These are phyloP conservation scores for Microthlaspi erraticum DNA, from an alignment of 345 rosid genomes.

Conservation along the genomic window DNA sequence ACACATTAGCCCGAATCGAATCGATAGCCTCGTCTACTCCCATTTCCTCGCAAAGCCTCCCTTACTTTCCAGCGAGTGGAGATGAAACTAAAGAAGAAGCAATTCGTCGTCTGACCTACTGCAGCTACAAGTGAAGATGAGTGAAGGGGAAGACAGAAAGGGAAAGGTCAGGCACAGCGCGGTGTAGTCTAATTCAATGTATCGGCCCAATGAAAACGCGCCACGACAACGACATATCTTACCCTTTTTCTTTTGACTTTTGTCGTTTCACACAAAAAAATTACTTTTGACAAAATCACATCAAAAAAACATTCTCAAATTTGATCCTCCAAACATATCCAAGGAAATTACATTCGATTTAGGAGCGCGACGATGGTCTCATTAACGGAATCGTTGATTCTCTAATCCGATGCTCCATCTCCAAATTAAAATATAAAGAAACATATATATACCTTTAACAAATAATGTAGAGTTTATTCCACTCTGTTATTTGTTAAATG, in stretches of 20 bases:
- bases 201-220: slow-evolving; percentile 36
- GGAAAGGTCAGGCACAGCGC: slow-evolving; percentile 31
- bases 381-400: too few relatives aligned
- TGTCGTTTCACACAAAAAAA: background rate
- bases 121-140: slow-evolving; percentile 32
- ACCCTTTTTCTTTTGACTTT: background rate
- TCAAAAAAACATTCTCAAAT: background rate
- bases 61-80: slow-evolving; percentile 12
- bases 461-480: too few relatives aligned
- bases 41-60: slow-evolving; percentile 6
- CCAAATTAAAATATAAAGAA: too few relatives aligned
- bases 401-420: too few relatives aligned
- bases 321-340: too few relatives aligned
- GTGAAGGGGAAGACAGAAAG: slow-evolving; percentile 34
- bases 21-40: slow-evolving; percentile 7
- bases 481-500: too few relatives aligned
- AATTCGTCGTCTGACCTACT: slow-evolving; percentile 56
- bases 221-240: slow-evolving; percentile 42
- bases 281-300: background rate
- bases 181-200: slow-evolving; percentile 39
- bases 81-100: slow-evolving; percentile 14
- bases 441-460: too few relatives aligned
- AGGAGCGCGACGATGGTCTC: too few relatives aligned
- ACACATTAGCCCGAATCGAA: slow-evolving; percentile 36
- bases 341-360: too few relatives aligned